These are phyloP conservation scores for Herpotrichia juniperi DNA, from an alignment of 2,329 filamentous ascomycete species.

Conservation along the genomic window DNA sequence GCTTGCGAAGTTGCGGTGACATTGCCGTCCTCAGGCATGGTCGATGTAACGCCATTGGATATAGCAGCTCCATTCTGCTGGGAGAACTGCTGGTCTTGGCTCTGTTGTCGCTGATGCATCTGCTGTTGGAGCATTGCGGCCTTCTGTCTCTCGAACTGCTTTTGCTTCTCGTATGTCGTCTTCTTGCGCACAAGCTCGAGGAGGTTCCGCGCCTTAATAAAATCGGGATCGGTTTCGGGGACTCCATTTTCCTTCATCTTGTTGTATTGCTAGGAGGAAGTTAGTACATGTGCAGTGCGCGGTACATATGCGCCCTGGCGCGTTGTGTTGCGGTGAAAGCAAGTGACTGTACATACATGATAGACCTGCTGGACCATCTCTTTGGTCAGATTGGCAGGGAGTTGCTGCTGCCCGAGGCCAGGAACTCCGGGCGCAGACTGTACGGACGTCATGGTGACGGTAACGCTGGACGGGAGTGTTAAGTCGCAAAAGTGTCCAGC, in stretches of 20 bases:
- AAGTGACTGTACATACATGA: constrained; percentile 57
- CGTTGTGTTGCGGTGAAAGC: not conserved
- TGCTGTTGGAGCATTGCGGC: constrained; percentile 52
- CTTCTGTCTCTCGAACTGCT: constrained; percentile 50
- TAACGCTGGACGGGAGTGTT: constrained; percentile 4
- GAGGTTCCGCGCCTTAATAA: constrained; percentile 79
- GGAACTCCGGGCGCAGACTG: constrained; percentile 74
- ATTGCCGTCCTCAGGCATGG: constrained; percentile 29
- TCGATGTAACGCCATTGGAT: constrained; percentile 56
- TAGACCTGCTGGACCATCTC: constrained; percentile 79
- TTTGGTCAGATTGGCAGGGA: constrained; percentile 73
- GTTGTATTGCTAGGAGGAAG: constrained; percentile 73
- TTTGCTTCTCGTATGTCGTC: constrained; percentile 58
- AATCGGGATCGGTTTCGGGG: constrained; percentile 82
- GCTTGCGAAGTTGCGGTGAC: constrained; percentile 20
- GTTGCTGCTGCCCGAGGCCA: constrained; percentile 62
- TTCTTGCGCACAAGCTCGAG: constrained; percentile 73
- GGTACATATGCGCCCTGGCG: constrained; percentile 9
- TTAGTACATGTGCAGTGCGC: constrained; percentile 40
- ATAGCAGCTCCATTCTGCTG: constrained; percentile 57
- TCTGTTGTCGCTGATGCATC: constrained; percentile 64
- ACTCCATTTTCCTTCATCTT: constrained; percentile 88
- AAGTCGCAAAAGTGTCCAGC: not conserved
- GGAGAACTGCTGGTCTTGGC: constrained; percentile 53
- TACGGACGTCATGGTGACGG: constrained; percentile 73